These are phyloP conservation scores for Tolypocladium capitatum DNA, from an alignment of 2,329 filamentous ascomycete species.

Conservation along the genomic window DNA sequence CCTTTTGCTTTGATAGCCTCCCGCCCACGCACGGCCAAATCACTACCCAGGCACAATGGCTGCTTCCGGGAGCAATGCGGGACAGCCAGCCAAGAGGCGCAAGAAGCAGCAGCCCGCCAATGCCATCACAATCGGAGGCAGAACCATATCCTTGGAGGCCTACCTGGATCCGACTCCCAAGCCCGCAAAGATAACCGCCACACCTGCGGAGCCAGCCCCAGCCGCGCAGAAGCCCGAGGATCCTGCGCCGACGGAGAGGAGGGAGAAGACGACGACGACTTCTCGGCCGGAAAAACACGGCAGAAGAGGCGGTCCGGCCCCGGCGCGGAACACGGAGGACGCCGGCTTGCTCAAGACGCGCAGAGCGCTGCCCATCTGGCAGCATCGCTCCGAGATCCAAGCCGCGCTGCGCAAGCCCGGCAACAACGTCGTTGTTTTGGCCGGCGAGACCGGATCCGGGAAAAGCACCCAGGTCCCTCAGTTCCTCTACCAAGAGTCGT, in stretches of 20 bases:
- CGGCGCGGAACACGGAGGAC: conserved; percentile 13
- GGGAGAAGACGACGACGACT: not conserved
- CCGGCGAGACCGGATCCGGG: conserved; percentile 90
- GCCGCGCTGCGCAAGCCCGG: conserved; percentile 37
- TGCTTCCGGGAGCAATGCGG: not conserved
- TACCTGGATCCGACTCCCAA: conserved; percentile 28
- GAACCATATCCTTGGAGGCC: conserved; percentile 33
- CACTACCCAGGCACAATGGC: not conserved
- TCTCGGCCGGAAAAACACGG: not conserved
- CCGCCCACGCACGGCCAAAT: not conserved
- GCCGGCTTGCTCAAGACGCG: conserved; percentile 32
- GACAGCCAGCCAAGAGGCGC: conserved; percentile 22
- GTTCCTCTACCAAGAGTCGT: conserved; percentile 65
- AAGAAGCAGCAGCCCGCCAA: conserved; percentile 20
- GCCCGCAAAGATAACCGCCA: conserved; percentile 6
- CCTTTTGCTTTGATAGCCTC: not conserved
- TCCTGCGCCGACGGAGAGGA: not conserved
- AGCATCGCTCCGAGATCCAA: conserved; percentile 57
- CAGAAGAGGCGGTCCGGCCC: conserved; percentile 4
- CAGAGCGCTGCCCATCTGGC: conserved; percentile 68
- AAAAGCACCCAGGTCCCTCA: conserved; percentile 96
- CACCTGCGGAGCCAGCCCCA: not conserved
- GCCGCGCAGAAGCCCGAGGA: not conserved
- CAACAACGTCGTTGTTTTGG: conserved; percentile 67
- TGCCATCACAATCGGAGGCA: conserved; percentile 32